Conservation (phyloP, 2,329 filamentous ascomycete genomes). For the Monilinia fructigena region DNA sequence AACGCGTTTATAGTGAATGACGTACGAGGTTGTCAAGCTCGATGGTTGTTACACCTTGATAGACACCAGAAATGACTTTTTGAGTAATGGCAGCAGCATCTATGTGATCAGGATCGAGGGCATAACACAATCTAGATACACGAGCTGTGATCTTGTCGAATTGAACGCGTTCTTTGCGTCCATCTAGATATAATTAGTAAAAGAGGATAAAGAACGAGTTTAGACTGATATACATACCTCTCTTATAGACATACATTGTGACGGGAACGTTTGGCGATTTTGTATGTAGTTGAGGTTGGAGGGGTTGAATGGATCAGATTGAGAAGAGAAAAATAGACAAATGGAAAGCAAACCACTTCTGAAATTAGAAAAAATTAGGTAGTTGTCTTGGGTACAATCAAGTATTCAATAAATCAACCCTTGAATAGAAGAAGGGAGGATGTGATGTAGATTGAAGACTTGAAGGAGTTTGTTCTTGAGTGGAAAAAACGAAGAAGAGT, state of each 20-base stretch:
- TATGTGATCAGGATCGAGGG: slow-evolving; percentile 91
- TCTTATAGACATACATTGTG: slow-evolving; percentile 42
- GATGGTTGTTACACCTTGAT: slow-evolving; percentile 94
- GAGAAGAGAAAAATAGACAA: slow-evolving; percentile 2
- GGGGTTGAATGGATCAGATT: slow-evolving; percentile 23
- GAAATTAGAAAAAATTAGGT: slow-evolving; percentile 6
- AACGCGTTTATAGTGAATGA: slow-evolving; percentile 34
- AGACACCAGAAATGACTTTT: slow-evolving; percentile 99
- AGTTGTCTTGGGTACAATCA: not conserved
- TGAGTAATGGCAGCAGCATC: slow-evolving; percentile 97
- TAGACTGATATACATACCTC: slow-evolving; percentile 38
- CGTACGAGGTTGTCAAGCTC: slow-evolving; percentile 95
- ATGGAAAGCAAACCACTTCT: slow-evolving; percentile 10
- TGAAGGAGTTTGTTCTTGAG: slow-evolving; percentile 16
- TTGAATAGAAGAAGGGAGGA: slow-evolving; percentile 1
- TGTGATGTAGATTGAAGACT: slow-evolving; percentile 9
- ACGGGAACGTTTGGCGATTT: slow-evolving; percentile 26
- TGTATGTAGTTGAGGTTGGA: slow-evolving; percentile 21
- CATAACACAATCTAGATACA: slow-evolving; percentile 96
- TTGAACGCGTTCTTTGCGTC: slow-evolving; percentile 98
- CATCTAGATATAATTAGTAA: slow-evolving; percentile 59
- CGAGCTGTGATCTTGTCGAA: slow-evolving; percentile 99
- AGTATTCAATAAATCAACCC: not conserved
- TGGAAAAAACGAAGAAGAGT: slow-evolving; percentile 11
- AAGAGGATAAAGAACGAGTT: no score